Evolutionary conservation across 441 rosid genomes (phyloP).

Genomic region (Arabidopsis lyrata): DNA sequence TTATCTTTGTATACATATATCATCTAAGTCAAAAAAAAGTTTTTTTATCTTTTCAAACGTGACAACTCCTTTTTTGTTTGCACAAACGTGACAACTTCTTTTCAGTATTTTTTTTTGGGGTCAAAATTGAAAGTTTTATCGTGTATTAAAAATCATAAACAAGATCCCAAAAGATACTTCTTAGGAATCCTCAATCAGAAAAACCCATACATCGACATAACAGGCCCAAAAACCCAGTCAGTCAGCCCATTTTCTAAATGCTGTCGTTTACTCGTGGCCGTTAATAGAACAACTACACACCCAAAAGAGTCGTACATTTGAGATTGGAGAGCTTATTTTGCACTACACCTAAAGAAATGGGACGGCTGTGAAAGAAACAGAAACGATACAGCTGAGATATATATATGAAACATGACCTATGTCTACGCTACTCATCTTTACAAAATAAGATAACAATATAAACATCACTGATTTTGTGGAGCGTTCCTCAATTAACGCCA

Average conservation of each 20-base stretch:
- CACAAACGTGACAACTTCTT: neutral
- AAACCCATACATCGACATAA: neutral
- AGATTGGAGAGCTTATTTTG: neutral
- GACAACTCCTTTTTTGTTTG: neutral
- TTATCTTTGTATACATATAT: too few species aligned
- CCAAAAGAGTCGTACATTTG: neutral
- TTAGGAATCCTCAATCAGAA: neutral
- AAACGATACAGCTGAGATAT: too few species aligned
- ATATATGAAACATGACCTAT: too few species aligned
- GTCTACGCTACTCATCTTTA: too few species aligned
- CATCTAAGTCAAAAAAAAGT: too few species aligned
- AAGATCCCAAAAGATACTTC: neutral
- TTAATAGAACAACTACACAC: neutral
- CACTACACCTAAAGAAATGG: neutral
- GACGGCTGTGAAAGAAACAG: neutral
- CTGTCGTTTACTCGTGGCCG: neutral
- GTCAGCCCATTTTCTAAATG: neutral
- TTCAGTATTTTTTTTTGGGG: neutral
- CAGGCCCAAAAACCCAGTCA: neutral
- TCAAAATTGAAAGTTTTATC: neutral
- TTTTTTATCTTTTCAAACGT: neutral
- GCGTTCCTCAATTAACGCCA: too few species aligned
- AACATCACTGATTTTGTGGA: too few species aligned
- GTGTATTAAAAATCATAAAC: neutral
- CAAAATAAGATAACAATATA: too few species aligned